Conservation (phyloP, 169 alveolate species). For the Cryptosporidium sp. region DNA sequence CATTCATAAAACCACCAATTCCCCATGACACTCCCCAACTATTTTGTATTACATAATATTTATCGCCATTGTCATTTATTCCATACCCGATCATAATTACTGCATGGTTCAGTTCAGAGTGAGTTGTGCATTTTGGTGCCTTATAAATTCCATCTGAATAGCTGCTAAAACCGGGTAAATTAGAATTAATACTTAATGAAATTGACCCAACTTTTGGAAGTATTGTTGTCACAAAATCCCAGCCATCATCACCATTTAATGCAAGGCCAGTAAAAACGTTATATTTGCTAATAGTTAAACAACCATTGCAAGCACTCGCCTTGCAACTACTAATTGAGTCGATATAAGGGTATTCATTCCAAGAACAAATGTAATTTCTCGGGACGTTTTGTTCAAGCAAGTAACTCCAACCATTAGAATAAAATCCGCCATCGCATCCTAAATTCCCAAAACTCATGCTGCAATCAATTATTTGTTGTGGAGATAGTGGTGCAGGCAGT, state of each 20-base stretch:
- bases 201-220: conserved; percentile 62
- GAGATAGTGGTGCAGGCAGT: conserved; percentile 41
- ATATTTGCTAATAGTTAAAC: conserved; percentile 22
- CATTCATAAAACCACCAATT: conserved; percentile 65
- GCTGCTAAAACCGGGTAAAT: conserved; percentile 55
- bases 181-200: conserved; percentile 53
- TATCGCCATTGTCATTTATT: conserved; percentile 34
- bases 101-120: conserved; percentile 75
- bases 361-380: conserved; percentile 34
- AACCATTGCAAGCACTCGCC: conserved; percentile 22
- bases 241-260: conserved; percentile 51
- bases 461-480: conserved; percentile 75
- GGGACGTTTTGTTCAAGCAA: conserved; percentile 28
- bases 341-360: conserved; percentile 68
- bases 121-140: conserved; percentile 65
- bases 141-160: conserved; percentile 70
- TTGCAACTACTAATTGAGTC: conserved; percentile 10
- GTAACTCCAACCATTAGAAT: conserved; percentile 68
- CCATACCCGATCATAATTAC: conserved; percentile 76
- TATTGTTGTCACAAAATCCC: conserved; percentile 64
- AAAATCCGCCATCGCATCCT: conserved; percentile 76
- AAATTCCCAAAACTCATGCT: conserved; percentile 31
- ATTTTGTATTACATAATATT: conserved; percentile 68
- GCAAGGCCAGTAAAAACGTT: conserved; percentile 39
- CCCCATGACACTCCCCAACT: conserved; percentile 76